These are phyloP conservation scores for Podospora bellae-mahoneyi DNA, from an alignment of 495 filamentous ascomycete species.

Conservation along the genomic window DNA sequence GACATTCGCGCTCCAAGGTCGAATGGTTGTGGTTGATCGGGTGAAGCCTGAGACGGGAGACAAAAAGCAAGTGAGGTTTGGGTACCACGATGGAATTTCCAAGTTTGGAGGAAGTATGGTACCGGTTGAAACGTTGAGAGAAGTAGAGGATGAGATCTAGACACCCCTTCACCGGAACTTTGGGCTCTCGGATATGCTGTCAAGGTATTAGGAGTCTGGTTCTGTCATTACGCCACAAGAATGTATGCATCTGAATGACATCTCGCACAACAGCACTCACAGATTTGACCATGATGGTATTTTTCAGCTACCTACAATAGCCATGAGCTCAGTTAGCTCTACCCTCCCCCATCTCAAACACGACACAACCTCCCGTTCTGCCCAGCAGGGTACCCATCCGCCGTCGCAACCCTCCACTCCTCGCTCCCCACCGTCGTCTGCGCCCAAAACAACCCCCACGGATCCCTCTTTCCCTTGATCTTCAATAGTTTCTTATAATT, in stretches of 20 bases:
- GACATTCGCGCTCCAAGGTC: not conserved
- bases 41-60: not conserved
- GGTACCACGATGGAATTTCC: not conserved
- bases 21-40: not conserved
- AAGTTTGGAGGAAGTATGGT: not conserved
- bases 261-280: no score
- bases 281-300: no score
- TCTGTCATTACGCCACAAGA: no score
- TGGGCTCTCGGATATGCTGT: no score
- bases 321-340: not conserved
- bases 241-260: no score
- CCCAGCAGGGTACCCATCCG: constrained; percentile 46
- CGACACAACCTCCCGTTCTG: constrained; percentile 38
- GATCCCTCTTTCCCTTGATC: constrained; percentile 54
- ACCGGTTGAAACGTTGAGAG: not conserved
- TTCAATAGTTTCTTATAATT: constrained; percentile 46
- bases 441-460: constrained; percentile 53
- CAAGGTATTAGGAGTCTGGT: no score
- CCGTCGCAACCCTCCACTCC: constrained; percentile 41
- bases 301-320: not conserved
- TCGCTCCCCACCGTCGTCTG: constrained; percentile 53
- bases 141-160: not conserved
- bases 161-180: not conserved
- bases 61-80: not conserved
- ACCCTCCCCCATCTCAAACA: not conserved